A percentile compares a stretch with the other conserved stretches of the same genome.
Conservation (phyloP, 345 rosid species). For the Aegle marmelos region DNA sequence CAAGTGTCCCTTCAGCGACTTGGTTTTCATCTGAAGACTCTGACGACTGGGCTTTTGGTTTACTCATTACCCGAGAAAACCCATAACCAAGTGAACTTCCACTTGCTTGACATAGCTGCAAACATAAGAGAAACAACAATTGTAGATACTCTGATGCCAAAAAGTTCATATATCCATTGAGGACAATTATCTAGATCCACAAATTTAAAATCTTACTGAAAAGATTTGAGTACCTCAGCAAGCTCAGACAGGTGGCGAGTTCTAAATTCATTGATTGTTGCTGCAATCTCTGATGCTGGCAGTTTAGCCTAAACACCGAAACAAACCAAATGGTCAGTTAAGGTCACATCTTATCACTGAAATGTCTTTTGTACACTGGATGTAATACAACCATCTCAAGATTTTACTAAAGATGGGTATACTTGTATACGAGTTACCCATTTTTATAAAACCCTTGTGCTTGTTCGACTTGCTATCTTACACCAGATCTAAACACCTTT, state of each 20-base stretch:
- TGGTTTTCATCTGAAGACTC: slow-evolving; percentile 77
- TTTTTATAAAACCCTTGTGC: not conserved
- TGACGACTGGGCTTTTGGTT: slow-evolving; percentile 47
- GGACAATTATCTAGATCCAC: not conserved
- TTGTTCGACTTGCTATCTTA: not conserved
- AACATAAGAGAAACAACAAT: not conserved
- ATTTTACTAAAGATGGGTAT: not conserved
- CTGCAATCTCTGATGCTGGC: slow-evolving; percentile 83
- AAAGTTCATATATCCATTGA: not conserved
- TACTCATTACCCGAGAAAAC: slow-evolving; percentile 59
- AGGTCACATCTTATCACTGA: not conserved
- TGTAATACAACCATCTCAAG: not conserved
- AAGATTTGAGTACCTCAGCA: slow-evolving; percentile 55
- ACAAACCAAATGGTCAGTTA: not conserved
- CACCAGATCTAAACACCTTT: not conserved
- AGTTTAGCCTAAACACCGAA: slow-evolving; percentile 63
- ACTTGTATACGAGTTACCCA: not conserved
- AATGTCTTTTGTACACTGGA: not conserved
- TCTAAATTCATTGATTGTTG: slow-evolving; percentile 89
- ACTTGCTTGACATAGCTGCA: slow-evolving; percentile 78
- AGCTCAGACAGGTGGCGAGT: slow-evolving; percentile 93
- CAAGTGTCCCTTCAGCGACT: slow-evolving; percentile 67
- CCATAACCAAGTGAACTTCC: slow-evolving; percentile 99
- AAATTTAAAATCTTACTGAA: not conserved
- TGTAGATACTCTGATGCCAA: not conserved